Conservation (phyloP, 1,284 basidiomycete genomes). For the Pholiota adiposa region DNA sequence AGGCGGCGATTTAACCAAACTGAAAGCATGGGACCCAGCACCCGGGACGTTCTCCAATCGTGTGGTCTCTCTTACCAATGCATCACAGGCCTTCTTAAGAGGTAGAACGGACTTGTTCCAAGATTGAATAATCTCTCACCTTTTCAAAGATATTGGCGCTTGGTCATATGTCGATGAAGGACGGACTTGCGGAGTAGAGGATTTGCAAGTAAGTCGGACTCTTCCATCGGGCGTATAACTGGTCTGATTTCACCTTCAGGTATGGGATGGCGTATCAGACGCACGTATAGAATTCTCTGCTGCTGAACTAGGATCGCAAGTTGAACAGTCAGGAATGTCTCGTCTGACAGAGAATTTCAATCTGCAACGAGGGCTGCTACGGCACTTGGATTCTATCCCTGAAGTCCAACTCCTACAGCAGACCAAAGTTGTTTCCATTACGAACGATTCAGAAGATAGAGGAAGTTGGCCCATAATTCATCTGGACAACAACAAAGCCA, state of each 20-base stretch:
- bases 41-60: slow-evolving; percentile 80
- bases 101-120: slow-evolving; percentile 45
- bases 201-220: slow-evolving; percentile 73
- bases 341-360: slow-evolving; percentile 90
- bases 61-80: slow-evolving; percentile 87
- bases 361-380: slow-evolving; percentile 81
- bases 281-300: slow-evolving; percentile 78
- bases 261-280: slow-evolving; percentile 89
- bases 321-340: slow-evolving; percentile 63
- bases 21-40: slow-evolving; percentile 69
- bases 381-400: slow-evolving; percentile 49
- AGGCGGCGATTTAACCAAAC: slow-evolving; percentile 73
- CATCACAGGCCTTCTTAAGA: slow-evolving; percentile 78
- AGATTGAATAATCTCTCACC: slow-evolving; percentile 1
- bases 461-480: slow-evolving; percentile 78
- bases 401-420: slow-evolving; percentile 64
- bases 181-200: slow-evolving; percentile 75
- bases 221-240: not conserved
- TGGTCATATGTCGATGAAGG: slow-evolving; percentile 80
- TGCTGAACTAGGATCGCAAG: slow-evolving; percentile 46
- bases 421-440: slow-evolving; percentile 70
- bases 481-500: slow-evolving; percentile 61
- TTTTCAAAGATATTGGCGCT: slow-evolving; percentile 70
- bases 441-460: slow-evolving; percentile 44
- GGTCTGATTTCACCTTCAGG: slow-evolving; percentile 45